Percentiles rank a stretch among this genome's conserved stretches.
Evolutionary conservation across 768 basidiomycete genomes (phyloP).

Genomic region (Kwoniella bestiolae): DNA sequence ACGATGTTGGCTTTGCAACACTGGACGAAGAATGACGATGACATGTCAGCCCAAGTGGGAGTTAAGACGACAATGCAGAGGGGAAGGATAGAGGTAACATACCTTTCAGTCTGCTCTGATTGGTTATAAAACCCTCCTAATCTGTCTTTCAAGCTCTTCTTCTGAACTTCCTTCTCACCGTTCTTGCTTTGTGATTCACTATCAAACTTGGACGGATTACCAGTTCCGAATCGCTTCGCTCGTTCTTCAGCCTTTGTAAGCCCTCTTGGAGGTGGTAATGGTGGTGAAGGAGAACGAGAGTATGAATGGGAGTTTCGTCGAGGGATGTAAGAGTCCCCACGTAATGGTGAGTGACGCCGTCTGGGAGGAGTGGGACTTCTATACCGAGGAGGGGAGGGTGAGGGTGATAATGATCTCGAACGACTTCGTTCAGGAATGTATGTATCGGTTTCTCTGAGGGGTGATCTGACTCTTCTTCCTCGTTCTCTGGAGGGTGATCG

Average conservation of each 20-base stretch:
- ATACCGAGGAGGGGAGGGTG: neutral
- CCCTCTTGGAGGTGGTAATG: too few species aligned
- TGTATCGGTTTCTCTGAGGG: neutral
- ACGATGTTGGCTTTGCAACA: neutral
- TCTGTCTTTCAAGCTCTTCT: conserved; percentile 15
- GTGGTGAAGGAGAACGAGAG: too few species aligned
- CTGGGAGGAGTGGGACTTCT: too few species aligned
- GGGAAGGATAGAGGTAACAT: neutral
- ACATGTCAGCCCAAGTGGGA: neutral
- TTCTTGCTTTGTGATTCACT: neutral
- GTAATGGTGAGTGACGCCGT: too few species aligned
- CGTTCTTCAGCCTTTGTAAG: neutral
- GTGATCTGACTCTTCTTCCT: conserved; percentile 13
- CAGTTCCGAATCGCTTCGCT: neutral
- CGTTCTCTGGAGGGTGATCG: conserved; percentile 7
- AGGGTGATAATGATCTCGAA: conserved; percentile 3
- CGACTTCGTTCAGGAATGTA: neutral
- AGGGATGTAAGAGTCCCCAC: too few species aligned
- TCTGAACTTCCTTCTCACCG: neutral
- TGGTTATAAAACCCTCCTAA: conserved; percentile 6
- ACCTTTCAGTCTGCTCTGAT: neutral
- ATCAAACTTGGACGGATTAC: neutral
- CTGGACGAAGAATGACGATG: neutral
- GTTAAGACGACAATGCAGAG: neutral
- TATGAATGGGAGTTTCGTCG: too few species aligned